A percentile compares a stretch with the other conserved stretches of the same genome.
Conservation (phyloP, 208 protist species). For the Vickermania spadyakhi region DNA sequence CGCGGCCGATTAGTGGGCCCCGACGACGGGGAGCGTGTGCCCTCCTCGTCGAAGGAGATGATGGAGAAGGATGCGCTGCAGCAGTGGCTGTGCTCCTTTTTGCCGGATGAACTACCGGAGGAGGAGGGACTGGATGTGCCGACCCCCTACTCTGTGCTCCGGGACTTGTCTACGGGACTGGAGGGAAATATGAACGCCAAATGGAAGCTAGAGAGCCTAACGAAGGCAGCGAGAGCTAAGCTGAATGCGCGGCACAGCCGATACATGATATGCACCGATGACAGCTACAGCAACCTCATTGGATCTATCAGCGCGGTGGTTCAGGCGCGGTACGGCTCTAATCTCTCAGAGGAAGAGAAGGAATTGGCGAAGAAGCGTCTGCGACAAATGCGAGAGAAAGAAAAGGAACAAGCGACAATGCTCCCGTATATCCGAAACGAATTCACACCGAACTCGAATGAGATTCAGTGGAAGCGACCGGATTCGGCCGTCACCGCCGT, state of each 20-base stretch:
- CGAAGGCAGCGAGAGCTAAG: background rate
- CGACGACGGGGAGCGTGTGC: background rate
- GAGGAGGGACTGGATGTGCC: background rate
- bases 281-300: background rate
- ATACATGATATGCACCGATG: background rate
- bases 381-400: slow-evolving; percentile 12
- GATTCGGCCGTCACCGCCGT: background rate
- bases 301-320: slow-evolving; percentile 14
- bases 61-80: background rate
- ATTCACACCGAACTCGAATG: background rate
- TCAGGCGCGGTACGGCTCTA: slow-evolving; percentile 25
- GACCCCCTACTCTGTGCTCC: background rate
- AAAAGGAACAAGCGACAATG: background rate
- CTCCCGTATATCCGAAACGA: background rate
- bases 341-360: slow-evolving; percentile 17
- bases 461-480: background rate
- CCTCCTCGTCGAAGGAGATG: background rate
- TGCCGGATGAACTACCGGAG: background rate
- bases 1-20: background rate
- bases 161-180: background rate
- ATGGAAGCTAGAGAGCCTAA: background rate
- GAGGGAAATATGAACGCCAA: background rate
- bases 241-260: background rate
- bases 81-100: background rate
- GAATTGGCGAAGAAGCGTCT: slow-evolving; percentile 18